Conservation (phyloP, 768 basidiomycete species). For the Mrakia gelida region DNA sequence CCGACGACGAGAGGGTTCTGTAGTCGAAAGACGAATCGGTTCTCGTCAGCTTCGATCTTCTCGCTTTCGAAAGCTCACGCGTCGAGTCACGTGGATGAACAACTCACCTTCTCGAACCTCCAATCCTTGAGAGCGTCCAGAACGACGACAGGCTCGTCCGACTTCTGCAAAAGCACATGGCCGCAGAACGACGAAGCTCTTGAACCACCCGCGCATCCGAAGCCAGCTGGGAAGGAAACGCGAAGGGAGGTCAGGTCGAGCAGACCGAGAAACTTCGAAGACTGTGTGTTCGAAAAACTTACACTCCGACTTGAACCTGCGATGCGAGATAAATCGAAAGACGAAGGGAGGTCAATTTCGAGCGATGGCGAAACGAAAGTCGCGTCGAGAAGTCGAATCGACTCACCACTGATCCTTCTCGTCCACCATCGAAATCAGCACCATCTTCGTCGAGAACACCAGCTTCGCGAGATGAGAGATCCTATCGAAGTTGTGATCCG, state of each 20-base stretch:
- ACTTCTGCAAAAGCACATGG: slow-evolving; percentile 69
- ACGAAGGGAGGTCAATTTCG: neutral
- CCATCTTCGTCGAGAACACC: slow-evolving; percentile 85
- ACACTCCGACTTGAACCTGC: slow-evolving; percentile 78
- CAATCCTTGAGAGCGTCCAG: slow-evolving; percentile 76
- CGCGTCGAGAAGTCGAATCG: neutral
- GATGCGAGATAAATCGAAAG: neutral
- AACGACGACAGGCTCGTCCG: slow-evolving; percentile 79
- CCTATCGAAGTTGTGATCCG: slow-evolving; percentile 84
- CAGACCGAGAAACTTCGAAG: neutral
- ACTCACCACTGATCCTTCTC: slow-evolving; percentile 70
- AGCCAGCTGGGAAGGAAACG: slow-evolving; percentile 1
- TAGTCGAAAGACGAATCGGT: slow-evolving; percentile 52
- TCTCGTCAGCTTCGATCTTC: neutral
- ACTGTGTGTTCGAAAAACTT: slow-evolving; percentile 37
- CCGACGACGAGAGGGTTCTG: slow-evolving; percentile 65
- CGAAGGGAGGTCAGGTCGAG: no score
- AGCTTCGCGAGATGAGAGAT: slow-evolving; percentile 88
- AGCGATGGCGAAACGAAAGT: neutral
- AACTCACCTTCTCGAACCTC: slow-evolving; percentile 58
- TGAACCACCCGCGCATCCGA: slow-evolving; percentile 40
- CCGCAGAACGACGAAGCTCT: slow-evolving; percentile 72
- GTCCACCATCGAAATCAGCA: slow-evolving; percentile 77
- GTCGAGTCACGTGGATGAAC: neutral
- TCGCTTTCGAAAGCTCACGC: slow-evolving; percentile 10